A percentile compares a stretch with the other conserved stretches of the same genome.
Evolutionary conservation across 1,284 basidiomycete genomes (phyloP).

Genomic region (Pholiota adiposa): DNA sequence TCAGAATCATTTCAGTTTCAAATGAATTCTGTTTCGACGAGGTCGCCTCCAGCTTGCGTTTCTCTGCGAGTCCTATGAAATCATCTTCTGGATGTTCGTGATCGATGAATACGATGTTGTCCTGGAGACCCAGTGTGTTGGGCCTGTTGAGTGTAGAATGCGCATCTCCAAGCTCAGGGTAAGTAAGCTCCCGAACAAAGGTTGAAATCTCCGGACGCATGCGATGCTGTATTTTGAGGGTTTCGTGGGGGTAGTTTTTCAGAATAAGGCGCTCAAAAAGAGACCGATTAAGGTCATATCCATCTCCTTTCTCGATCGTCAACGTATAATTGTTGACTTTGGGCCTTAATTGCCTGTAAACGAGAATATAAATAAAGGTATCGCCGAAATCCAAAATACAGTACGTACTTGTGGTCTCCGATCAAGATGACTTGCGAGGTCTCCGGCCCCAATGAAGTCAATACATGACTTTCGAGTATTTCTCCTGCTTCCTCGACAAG

Average conservation of each 20-base stretch:
- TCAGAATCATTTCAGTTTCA: slow-evolving; percentile 65
- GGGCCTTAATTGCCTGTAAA: slow-evolving; percentile 63
- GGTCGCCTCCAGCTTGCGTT: slow-evolving; percentile 45
- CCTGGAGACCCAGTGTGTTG: slow-evolving; percentile 53
- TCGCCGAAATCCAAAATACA: too few species aligned
- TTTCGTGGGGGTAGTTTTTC: slow-evolving; percentile 61
- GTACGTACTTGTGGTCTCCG: slow-evolving; percentile 69
- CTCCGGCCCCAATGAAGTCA: slow-evolving; percentile 53
- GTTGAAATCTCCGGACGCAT: slow-evolving; percentile 73
- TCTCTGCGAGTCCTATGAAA: slow-evolving; percentile 42
- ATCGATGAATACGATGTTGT: slow-evolving; percentile 64
- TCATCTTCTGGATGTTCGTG: slow-evolving; percentile 63
- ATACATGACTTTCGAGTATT: slow-evolving; percentile 67
- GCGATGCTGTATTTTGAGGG: slow-evolving; percentile 59
- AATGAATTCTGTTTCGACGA: slow-evolving; percentile 64
- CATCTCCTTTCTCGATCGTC: slow-evolving; percentile 66
- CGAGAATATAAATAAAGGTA: too few species aligned
- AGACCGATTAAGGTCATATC: slow-evolving; percentile 65
- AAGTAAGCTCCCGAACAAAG: slow-evolving; percentile 63
- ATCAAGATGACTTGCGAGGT: slow-evolving; percentile 64
- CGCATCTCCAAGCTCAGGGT: slow-evolving; percentile 64
- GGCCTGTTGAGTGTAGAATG: slow-evolving; percentile 50
- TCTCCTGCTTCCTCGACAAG: slow-evolving; percentile 75
- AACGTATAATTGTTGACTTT: slow-evolving; percentile 67
- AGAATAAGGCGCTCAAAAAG: slow-evolving; percentile 71